Evolutionary conservation across 352 stramenopile genomes (phyloP).

Genomic region (Pythium monospermum): DNA sequence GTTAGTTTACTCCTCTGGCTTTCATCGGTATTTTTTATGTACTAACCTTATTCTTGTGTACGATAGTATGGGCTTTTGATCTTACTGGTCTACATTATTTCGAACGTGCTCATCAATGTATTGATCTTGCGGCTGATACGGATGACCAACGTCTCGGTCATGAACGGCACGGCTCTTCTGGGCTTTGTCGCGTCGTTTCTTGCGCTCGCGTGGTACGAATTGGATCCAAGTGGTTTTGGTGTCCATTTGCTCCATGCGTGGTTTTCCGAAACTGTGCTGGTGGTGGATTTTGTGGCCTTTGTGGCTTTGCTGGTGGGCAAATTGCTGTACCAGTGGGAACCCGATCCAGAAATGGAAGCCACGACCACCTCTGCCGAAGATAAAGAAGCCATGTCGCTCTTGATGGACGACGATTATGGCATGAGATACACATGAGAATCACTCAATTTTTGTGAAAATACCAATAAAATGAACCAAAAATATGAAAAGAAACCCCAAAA

Average conservation of each 20-base stretch:
- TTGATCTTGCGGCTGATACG: constrained; percentile 65
- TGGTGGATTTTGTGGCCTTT: constrained; percentile 67
- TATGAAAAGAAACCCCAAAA: constrained; percentile 2
- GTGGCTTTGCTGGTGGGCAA: constrained; percentile 61
- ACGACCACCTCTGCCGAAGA: constrained; percentile 81
- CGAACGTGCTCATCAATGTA: constrained; percentile 77
- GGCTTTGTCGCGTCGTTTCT: constrained; percentile 73
- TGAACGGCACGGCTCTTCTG: constrained; percentile 68
- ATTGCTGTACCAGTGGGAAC: constrained; percentile 77
- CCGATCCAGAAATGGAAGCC: constrained; percentile 68
- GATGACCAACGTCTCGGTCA: constrained; percentile 73
- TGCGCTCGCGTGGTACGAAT: constrained; percentile 73
- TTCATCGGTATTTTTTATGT: no score
- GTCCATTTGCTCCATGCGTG: constrained; percentile 50
- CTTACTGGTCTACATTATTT: constrained; percentile 65
- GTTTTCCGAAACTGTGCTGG: constrained; percentile 64
- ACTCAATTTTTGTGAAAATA: no score
- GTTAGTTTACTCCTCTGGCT: no score
- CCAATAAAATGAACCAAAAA: no score
- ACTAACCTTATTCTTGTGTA: no score
- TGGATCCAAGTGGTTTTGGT: constrained; percentile 62
- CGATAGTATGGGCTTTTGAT: constrained; percentile 62
- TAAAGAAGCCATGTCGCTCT: constrained; percentile 74
- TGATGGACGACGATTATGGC: constrained; percentile 68
- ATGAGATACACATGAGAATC: constrained; percentile 61